Conservation (phyloP, 768 basidiomycete genomes). For the Mycena pura region DNA sequence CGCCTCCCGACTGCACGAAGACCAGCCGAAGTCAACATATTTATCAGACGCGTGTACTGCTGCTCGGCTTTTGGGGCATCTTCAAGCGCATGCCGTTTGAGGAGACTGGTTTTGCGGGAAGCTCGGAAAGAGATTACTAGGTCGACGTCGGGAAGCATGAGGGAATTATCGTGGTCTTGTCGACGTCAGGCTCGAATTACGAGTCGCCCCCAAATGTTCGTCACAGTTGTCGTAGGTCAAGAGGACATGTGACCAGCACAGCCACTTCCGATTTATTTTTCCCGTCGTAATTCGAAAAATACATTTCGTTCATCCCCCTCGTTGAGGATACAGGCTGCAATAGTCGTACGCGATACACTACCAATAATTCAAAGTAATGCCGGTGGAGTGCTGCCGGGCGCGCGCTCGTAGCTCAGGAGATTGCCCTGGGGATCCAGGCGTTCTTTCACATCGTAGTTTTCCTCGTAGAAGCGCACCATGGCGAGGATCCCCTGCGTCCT, state of each 20-base stretch:
- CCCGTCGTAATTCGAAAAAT: too few species aligned
- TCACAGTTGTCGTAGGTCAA: too few species aligned
- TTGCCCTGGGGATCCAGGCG: not conserved
- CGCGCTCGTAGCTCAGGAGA: conserved; percentile 1
- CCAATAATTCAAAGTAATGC: too few species aligned
- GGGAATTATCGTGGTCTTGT: too few species aligned
- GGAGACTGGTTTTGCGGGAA: conserved; percentile 51
- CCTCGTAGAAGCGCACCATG: not conserved
- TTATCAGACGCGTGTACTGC: conserved; percentile 72
- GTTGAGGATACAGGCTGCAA: too few species aligned
- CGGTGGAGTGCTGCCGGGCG: too few species aligned
- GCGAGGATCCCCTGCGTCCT: not conserved
- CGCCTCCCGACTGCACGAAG: conserved; percentile 76
- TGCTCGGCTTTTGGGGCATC: conserved; percentile 68
- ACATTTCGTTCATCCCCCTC: too few species aligned
- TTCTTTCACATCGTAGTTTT: conserved; percentile 2
- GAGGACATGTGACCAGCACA: too few species aligned
- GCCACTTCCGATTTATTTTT: too few species aligned
- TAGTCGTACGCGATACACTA: too few species aligned
- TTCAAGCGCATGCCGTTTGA: conserved; percentile 68
- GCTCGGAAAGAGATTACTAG: conserved; percentile 76
- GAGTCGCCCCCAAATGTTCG: too few species aligned
- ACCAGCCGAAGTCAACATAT: conserved; percentile 65
- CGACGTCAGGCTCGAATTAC: too few species aligned
- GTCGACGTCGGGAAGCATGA: conserved; percentile 69